Conservation (phyloP, 306 rosid species). For the Malus domestica region DNA sequence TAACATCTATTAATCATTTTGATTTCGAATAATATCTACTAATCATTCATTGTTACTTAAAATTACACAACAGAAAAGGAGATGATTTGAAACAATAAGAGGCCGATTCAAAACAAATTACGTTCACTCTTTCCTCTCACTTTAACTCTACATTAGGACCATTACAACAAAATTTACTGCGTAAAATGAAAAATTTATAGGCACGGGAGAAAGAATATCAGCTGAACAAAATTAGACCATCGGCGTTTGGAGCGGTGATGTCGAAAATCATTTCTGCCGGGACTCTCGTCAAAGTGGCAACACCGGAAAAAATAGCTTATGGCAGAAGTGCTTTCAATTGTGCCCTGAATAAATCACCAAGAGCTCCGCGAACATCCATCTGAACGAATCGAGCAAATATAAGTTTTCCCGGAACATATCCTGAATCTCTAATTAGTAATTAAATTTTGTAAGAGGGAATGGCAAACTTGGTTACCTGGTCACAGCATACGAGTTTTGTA, state of each 20-base stretch:
- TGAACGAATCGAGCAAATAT: constrained; percentile 31
- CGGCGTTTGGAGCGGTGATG: not conserved
- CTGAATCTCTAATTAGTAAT: not conserved
- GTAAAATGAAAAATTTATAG: not conserved
- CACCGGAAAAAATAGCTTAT: constrained; percentile 3
- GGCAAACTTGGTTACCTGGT: constrained; percentile 52
- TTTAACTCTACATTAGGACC: not conserved
- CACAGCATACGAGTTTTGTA: constrained; percentile 90
- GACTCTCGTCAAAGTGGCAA: not conserved
- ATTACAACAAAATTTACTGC: not conserved
- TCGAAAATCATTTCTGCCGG: not conserved
- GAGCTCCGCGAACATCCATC: constrained; percentile 97
- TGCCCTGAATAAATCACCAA: constrained; percentile 82
- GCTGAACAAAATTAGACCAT: not conserved
- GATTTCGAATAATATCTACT: not conserved
- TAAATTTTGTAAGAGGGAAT: not conserved
- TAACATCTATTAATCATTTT: not conserved
- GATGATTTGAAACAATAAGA: not conserved
- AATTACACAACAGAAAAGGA: constrained; percentile 3
- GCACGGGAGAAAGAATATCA: not conserved
- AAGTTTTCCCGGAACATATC: not conserved
- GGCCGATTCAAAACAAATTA: not conserved
- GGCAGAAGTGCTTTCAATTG: constrained; percentile 89
- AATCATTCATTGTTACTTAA: not conserved
- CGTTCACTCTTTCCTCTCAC: not conserved